Base-by-base conservation (phyloP, 257 asterid genomes). In the Solanum pennellii region DNA sequence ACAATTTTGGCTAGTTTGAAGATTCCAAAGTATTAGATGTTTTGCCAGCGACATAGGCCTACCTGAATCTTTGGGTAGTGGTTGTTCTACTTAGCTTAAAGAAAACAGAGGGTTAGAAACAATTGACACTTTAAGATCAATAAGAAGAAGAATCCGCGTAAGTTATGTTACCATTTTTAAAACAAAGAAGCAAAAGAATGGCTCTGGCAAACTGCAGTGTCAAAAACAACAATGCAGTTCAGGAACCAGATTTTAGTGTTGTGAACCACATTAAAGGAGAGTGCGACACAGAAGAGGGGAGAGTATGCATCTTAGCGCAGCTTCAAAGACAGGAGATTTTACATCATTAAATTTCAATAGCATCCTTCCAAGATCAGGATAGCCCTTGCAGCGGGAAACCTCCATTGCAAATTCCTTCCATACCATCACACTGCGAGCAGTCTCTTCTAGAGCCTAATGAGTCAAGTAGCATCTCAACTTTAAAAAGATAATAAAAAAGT, bases 361-460 rank as follows among this genome's bases (percentile, higher is more conserved):
- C 95, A 94, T 94, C 93, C 92, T 93, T 89, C 99, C 99, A 86
- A 95, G 96, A 92, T 94, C 99, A 82, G 93, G 88, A 90, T 96
- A 97, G 88, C 90, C 92, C 92, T 95, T 94, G 89, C 99, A 93
- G 71, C 90, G 93, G 49, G 99, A 96, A 92, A 98, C 98, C 92
- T 94, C 99, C 94, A 90, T 77, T 13, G 99, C 95, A 90, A 96
- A 96, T 83, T 96, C 98, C 95, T 96, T 97, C 95, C 98, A 89
- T 66, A 93, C 91, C 92, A 75, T 88, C 89, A 94, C 96, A 91
- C 93, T 90, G 86, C 97, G 98, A 89, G 98, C 96, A 88, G 90
- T 89, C 92, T 97, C 98, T 52, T 89, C 91, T 91, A 97, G 90
- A 87, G 94, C 99, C 99, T 97, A 89, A 89, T 90, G 89, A 86